phyloP scores from a whole-genome alignment of 1,284 basidiomycete species.

The Pascua guehoae region DNA sequence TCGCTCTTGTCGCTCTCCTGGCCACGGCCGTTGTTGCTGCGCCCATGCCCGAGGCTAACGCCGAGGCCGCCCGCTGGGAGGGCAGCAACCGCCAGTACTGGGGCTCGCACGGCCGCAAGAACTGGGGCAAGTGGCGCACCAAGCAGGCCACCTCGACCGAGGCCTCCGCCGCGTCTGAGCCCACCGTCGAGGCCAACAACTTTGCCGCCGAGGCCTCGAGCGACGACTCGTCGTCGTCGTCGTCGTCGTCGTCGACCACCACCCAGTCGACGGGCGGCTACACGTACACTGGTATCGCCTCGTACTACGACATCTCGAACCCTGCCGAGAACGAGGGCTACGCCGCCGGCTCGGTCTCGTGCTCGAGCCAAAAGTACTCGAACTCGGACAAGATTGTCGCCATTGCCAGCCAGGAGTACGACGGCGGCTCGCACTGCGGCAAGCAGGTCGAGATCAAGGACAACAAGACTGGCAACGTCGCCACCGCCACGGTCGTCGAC shows the following conservation, averaged over 20 bases:
- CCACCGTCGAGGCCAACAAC: not conserved
- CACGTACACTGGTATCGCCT: not conserved
- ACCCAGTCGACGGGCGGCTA: slow-evolving; percentile 1
- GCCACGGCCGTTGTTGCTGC: slow-evolving; percentile 2
- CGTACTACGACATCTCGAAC: slow-evolving; percentile 4
- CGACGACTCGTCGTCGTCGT: no score
- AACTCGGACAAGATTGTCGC: slow-evolving; percentile 2
- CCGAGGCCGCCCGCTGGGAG: not conserved
- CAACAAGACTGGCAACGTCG: slow-evolving; percentile 1
- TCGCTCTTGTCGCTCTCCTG: not conserved
- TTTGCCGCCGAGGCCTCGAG: slow-evolving; percentile 43
- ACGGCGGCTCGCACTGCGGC: slow-evolving; percentile 1
- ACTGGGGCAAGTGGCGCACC: not conserved
- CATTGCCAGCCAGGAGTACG: not conserved
- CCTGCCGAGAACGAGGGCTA: slow-evolving; percentile 6
- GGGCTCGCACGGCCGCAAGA: not conserved
- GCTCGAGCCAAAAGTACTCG: slow-evolving; percentile 1
- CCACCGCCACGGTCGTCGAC: slow-evolving; percentile 1
- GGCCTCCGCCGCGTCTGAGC: not conserved
- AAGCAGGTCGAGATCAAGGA: slow-evolving; percentile 3
- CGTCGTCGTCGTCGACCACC: no score
- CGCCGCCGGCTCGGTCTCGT: slow-evolving; percentile 1
- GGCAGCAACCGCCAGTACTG: not conserved
- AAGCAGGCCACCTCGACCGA: not conserved
- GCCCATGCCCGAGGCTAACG: not conserved